phyloP scores from a whole-genome alignment of 2,329 filamentous ascomycete genomes.

The Epichloe sibirici region DNA sequence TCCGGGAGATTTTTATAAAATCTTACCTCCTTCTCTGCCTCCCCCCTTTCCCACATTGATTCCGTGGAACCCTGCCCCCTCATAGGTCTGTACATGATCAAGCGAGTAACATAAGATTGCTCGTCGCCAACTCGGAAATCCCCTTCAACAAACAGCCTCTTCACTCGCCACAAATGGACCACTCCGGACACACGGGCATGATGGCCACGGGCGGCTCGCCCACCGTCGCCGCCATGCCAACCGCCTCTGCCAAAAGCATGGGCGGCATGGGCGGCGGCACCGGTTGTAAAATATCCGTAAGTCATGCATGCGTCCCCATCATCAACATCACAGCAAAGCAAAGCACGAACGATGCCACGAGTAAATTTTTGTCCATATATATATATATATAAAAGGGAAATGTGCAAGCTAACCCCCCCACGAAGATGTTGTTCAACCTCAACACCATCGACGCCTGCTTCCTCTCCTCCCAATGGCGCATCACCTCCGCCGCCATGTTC shows the following conservation, averaged over 20 bases:
- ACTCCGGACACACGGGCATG: constrained; percentile 10
- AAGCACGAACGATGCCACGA: background rate
- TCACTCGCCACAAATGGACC: constrained; percentile 3
- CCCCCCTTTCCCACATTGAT: background rate
- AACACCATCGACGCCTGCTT: constrained; percentile 60
- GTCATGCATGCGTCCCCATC: background rate
- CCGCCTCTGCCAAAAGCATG: constrained; percentile 7
- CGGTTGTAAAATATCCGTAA: constrained; percentile 28
- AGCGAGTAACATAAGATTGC: background rate
- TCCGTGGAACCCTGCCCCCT: background rate
- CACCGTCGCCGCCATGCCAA: constrained; percentile 6
- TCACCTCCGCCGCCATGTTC: constrained; percentile 59
- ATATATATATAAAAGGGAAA: too few species aligned
- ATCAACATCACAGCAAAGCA: too few species aligned
- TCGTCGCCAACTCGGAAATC: background rate
- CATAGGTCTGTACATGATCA: background rate
- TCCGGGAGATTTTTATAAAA: background rate
- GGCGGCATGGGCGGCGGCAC: constrained; percentile 13
- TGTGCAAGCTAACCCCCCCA: background rate
- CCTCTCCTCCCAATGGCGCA: constrained; percentile 56
- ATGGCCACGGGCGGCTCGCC: constrained; percentile 6
- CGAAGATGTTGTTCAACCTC: constrained; percentile 72
- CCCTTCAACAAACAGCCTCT: background rate
- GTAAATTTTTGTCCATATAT: too few species aligned
- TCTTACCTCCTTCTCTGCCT: background rate